Evolutionary conservation across 768 basidiomycete genomes (phyloP).

Genomic region (Paxillus ammoniavirescens): DNA sequence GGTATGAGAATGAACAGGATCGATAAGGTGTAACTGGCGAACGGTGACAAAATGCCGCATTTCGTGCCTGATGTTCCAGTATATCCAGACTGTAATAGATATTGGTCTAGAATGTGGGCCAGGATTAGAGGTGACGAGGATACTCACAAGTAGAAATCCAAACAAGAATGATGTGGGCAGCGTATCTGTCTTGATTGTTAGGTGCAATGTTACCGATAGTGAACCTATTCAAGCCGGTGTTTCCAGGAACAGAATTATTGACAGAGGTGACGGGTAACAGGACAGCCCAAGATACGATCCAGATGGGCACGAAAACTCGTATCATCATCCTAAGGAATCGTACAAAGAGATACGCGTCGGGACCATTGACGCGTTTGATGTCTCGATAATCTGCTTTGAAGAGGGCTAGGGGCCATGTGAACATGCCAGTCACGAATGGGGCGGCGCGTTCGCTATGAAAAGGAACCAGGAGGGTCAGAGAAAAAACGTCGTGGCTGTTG

Average conservation of each 20-base stretch:
- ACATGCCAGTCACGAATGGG: constrained; percentile 46
- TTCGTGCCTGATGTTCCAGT: constrained; percentile 77
- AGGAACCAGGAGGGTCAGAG: background rate
- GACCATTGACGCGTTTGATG: constrained; percentile 69
- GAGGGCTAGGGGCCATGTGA: constrained; percentile 69
- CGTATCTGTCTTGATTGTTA: constrained; percentile 55
- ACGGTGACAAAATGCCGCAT: constrained; percentile 77
- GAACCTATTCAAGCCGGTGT: constrained; percentile 64
- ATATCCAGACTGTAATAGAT: constrained; percentile 66
- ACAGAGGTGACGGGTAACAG: constrained; percentile 75
- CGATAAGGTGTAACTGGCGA: constrained; percentile 82
- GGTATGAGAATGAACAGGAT: constrained; percentile 66
- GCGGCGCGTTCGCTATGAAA: constrained; percentile 52
- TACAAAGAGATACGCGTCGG: constrained; percentile 93
- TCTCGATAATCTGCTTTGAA: constrained; percentile 59
- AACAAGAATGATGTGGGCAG: constrained; percentile 74
- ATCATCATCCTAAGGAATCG: constrained; percentile 86
- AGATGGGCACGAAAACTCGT: constrained; percentile 83
- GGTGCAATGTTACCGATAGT: constrained; percentile 76
- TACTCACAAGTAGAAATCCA: constrained; percentile 77
- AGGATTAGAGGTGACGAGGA: background rate
- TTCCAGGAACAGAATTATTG: constrained; percentile 43
- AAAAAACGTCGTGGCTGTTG: background rate
- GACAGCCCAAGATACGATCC: constrained; percentile 84
- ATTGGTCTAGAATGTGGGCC: background rate